Base-by-base conservation (phyloP, 1,284 basidiomycete genomes). In the Microbotryum intermedium region DNA sequence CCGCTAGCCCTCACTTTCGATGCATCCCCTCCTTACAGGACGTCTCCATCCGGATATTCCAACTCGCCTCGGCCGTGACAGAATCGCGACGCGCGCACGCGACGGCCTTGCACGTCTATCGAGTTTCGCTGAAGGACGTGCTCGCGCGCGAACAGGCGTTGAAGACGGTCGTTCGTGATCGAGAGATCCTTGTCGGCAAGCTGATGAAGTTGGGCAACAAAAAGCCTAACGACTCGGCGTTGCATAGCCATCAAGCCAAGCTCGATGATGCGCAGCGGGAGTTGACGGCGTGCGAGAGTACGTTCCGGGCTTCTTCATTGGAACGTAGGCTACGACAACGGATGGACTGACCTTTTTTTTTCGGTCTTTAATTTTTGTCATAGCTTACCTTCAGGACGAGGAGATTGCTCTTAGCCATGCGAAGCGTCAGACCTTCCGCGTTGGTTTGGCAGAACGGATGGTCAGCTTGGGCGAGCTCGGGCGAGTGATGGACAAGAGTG, bases 361-460 rank as follows among this genome's bases (percentile, higher is more conserved):
- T 53, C 20, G 23, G 21, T 9, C 11, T 16, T 34, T 11, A 10
- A 7, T 30, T 47, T 20, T 9, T 18, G 6, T 11, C 7, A 20
- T 51, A 67, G 63, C 59, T 7, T 68, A 53, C 57, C 42, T 68
- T 9, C 72, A 74, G 45, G 70, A 71, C 46, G 76, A 77, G 58
- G 74, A 74, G 57, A 61, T 67, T 2, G 72, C 73, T 3, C 69
- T 77, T 13, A 69, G 72, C 4, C 73, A 73, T 20, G 73, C 75
- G 62, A 77, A 77, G 69, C 68, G 75, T 10, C 67, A 73, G 29
- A 75, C 75, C 6, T 76, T 76, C 71, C 73, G 76, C 55, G 74
- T 76, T 57, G 74, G 74, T 4, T 67, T 77, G n/a, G 71, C 72
- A 39, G 72, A 75, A 70, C 69, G 76, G 25, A 74, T 75, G 72